These are phyloP conservation scores for Mrakia frigida DNA, from an alignment of 768 basidiomycete genomes.

Conservation along the genomic window DNA sequence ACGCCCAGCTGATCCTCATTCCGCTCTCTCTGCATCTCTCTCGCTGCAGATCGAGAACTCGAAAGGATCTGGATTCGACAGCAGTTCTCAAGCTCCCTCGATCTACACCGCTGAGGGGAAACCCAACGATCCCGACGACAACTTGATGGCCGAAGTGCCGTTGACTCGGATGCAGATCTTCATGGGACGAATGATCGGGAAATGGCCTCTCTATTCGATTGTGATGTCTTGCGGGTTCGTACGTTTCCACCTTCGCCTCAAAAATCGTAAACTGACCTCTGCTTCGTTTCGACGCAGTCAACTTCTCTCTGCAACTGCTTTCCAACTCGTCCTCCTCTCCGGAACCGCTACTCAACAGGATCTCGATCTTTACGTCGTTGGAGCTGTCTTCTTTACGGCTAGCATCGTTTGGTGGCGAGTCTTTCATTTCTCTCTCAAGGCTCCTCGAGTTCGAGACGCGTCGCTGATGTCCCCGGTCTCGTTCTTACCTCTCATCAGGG, in stretches of 20 bases:
- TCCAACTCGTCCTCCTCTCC: constrained; percentile 85
- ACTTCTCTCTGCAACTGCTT: constrained; percentile 72
- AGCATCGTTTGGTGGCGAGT: constrained; percentile 74
- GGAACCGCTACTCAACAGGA: constrained; percentile 78
- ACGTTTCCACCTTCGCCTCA: background rate
- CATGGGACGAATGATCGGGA: constrained; percentile 67
- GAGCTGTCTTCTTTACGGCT: constrained; percentile 77
- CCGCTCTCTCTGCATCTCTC: background rate
- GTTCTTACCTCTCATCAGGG: background rate
- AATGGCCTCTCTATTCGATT: constrained; percentile 74
- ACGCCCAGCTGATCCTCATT: background rate
- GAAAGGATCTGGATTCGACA: constrained; percentile 23
- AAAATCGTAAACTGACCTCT: too few relatives aligned
- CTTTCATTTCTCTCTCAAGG: background rate
- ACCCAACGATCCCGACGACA: constrained; percentile 23
- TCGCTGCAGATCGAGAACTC: constrained; percentile 16
- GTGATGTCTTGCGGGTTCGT: constrained; percentile 27
- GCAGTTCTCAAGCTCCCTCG: constrained; percentile 8
- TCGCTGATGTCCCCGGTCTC: background rate
- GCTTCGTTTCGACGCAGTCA: background rate
- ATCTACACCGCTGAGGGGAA: constrained; percentile 29
- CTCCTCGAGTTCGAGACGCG: background rate
- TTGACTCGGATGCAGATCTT: constrained; percentile 60
- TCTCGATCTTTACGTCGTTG: constrained; percentile 80
- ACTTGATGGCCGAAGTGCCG: constrained; percentile 31